Conservation (phyloP, 305 asterid species). For the Fraxinus velutina region DNA sequence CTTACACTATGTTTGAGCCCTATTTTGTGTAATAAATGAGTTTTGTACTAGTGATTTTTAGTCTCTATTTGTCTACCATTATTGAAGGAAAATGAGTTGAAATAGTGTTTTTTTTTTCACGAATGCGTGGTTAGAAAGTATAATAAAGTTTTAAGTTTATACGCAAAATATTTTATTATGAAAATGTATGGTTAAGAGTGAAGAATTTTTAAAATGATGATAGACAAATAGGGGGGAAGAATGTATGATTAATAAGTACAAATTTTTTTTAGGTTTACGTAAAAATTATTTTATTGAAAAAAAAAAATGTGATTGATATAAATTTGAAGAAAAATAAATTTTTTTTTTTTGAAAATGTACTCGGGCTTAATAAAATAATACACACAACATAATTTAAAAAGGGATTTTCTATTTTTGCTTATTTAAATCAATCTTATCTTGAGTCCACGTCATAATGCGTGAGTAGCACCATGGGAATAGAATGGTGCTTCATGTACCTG, state of each 20-base stretch:
- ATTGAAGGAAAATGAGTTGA: not conserved
- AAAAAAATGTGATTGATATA: not conserved
- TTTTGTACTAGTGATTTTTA: no score
- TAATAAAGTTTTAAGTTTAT: no score
- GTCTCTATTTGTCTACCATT: not conserved
- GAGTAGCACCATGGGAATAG: not conserved
- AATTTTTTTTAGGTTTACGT: not conserved
- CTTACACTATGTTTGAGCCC: not conserved
- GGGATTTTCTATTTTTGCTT: not conserved
- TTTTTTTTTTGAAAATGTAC: no score
- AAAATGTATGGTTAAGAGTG: no score
- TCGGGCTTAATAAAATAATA: not conserved
- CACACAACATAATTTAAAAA: not conserved
- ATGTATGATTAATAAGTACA: no score
- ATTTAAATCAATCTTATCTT: not conserved
- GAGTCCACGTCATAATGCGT: not conserved
- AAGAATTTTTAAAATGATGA: not conserved
- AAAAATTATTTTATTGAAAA: no score
- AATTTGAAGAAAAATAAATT: no score
- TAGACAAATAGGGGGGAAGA: not conserved
- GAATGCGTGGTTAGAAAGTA: not conserved
- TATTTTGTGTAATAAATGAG: not conserved
- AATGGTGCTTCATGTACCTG: no score
- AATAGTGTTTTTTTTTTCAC: not conserved
- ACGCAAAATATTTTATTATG: no score